Evolutionary conservation across 805 yeast species (phyloP).

Genomic region (Jamesozyma hellenica): DNA sequence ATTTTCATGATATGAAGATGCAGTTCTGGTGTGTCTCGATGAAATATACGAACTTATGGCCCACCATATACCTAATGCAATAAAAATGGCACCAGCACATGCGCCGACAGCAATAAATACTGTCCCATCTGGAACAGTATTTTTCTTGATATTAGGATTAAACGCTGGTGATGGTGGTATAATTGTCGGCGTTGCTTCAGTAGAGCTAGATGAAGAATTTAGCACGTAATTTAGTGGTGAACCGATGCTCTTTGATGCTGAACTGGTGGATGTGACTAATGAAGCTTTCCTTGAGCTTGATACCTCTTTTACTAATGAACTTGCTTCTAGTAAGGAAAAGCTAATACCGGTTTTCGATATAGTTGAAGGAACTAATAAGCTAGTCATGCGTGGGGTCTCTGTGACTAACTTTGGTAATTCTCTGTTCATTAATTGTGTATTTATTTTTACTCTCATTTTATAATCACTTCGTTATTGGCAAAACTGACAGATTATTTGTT

Average conservation of each 20-base stretch:
- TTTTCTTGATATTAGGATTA: slow-evolving; percentile 52
- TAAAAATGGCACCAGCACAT: slow-evolving; percentile 47
- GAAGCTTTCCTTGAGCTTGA: not conserved
- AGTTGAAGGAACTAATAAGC: not conserved
- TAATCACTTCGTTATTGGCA: too few relatives aligned
- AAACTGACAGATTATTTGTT: too few relatives aligned
- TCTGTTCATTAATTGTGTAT: not conserved
- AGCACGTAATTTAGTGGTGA: not conserved
- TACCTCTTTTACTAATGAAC: too few relatives aligned
- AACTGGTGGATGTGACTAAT: not conserved
- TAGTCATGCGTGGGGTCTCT: not conserved
- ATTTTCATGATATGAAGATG: not conserved
- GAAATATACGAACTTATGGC: slow-evolving; percentile 39
- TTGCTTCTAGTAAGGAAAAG: too few relatives aligned
- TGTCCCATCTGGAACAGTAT: slow-evolving; percentile 54
- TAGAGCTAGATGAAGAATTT: not conserved
- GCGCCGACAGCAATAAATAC: slow-evolving; percentile 77
- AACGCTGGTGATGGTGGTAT: slow-evolving; percentile 44
- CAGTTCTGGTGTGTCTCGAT: slow-evolving; percentile 39
- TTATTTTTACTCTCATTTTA: not conserved
- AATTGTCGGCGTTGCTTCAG: slow-evolving; percentile 25
- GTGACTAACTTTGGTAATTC: slow-evolving; percentile 5
- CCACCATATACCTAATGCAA: slow-evolving; percentile 45
- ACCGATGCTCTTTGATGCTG: not conserved
- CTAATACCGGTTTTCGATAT: too few relatives aligned